Conservation (phyloP, 2,329 filamentous ascomycete species). For the Chaetomiaceae sp. region DNA sequence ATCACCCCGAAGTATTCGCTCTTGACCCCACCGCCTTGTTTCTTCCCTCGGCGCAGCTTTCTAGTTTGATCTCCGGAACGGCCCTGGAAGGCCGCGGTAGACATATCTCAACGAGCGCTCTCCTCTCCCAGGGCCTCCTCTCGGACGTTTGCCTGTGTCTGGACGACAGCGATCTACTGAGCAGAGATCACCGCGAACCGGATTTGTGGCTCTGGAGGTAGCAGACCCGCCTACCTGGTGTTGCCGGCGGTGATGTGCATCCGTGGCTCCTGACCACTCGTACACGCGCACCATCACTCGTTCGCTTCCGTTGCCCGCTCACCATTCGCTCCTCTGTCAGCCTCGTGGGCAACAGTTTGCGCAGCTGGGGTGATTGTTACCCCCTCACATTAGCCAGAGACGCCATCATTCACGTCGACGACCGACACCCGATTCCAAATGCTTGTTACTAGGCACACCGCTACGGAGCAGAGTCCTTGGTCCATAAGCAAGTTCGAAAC, state of each 20-base stretch:
- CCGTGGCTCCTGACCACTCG: slow-evolving; percentile 17
- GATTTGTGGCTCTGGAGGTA: slow-evolving; percentile 18
- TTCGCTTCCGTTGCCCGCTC: slow-evolving; percentile 7
- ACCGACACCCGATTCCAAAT: slow-evolving; percentile 40
- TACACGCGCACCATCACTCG: slow-evolving; percentile 18
- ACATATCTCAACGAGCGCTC: neutral
- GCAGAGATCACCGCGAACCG: slow-evolving; percentile 25
- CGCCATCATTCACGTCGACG: slow-evolving; percentile 10
- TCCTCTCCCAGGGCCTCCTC: neutral
- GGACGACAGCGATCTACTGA: slow-evolving; percentile 22
- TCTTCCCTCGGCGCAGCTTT: slow-evolving; percentile 9
- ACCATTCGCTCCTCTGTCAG: slow-evolving; percentile 1
- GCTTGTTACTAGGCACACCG: slow-evolving; percentile 53
- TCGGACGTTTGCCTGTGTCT: slow-evolving; percentile 17
- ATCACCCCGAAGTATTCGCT: slow-evolving; percentile 15
- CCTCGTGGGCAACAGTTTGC: slow-evolving; percentile 6
- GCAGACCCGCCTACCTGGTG: slow-evolving; percentile 18
- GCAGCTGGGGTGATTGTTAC: slow-evolving; percentile 13
- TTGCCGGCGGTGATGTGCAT: slow-evolving; percentile 20
- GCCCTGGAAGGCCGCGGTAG: slow-evolving; percentile 16
- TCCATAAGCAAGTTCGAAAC: slow-evolving; percentile 50
- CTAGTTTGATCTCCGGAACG: slow-evolving; percentile 29
- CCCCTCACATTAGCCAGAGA: slow-evolving; percentile 13
- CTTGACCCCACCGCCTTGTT: slow-evolving; percentile 14
- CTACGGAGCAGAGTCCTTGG: slow-evolving; percentile 53